A percentile compares a stretch with the other conserved stretches of the same genome.
Conservation (phyloP, 345 rosid genomes). For the Nasturtium officinale region DNA sequence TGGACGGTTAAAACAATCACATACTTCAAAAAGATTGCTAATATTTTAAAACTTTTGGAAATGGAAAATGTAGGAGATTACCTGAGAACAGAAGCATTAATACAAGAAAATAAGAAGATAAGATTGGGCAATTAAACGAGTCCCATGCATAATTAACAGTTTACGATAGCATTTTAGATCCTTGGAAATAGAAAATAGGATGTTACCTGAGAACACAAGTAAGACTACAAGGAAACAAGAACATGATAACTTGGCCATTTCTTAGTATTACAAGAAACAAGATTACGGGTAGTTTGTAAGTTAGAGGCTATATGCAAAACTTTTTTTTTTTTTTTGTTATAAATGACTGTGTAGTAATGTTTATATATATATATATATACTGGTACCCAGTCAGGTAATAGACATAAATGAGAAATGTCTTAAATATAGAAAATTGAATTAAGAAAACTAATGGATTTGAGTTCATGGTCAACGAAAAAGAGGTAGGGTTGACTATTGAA, state of each 20-base stretch:
- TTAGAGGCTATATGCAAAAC: background rate
- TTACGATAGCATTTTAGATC: background rate
- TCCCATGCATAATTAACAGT: background rate
- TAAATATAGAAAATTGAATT: too few relatives aligned
- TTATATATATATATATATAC: background rate
- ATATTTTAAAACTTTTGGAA: background rate
- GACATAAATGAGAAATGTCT: background rate
- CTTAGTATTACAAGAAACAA: background rate
- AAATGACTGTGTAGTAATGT: background rate
- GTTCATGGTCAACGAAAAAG: background rate
- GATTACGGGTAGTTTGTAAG: background rate
- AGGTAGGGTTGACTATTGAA: background rate
- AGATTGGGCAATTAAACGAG: background rate
- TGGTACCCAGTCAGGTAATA: background rate
- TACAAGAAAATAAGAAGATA: background rate
- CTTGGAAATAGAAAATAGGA: background rate
- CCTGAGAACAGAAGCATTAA: background rate
- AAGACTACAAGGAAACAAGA: conserved; percentile 2
- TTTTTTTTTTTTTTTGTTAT: background rate
- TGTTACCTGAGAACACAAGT: conserved; percentile 29
- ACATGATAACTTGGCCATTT: conserved; percentile 29
- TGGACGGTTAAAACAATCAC: background rate
- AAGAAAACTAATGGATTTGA: too few relatives aligned
- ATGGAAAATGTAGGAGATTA: background rate
- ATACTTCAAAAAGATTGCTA: background rate